phyloP scores from a whole-genome alignment of 208 protist genomes.

The Trichomonas vaginalis region DNA sequence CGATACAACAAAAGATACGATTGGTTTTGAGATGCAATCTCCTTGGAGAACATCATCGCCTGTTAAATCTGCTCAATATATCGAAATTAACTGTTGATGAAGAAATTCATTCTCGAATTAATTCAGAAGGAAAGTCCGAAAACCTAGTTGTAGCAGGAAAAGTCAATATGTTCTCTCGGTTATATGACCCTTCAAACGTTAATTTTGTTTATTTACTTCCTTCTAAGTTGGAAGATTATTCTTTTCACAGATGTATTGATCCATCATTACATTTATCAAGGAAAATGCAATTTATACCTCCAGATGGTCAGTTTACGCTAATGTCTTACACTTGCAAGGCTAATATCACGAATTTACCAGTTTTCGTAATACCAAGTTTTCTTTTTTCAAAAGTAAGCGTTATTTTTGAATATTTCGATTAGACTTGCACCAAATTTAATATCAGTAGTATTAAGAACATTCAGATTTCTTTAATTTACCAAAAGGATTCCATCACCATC shows the following conservation, averaged over 20 bases:
- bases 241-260: neutral
- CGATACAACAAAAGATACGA: neutral
- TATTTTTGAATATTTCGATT: neutral
- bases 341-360: neutral
- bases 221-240: neutral
- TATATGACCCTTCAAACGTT: neutral
- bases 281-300: neutral
- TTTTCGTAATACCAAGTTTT: neutral
- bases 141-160: neutral
- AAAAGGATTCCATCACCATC: neutral
- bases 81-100: neutral
- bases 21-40: neutral
- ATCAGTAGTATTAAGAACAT: neutral
- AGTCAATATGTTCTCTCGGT: neutral
- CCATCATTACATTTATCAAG: neutral
- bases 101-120: neutral
- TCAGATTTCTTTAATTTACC: neutral
- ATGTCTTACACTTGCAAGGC: neutral
- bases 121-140: neutral
- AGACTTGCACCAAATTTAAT: neutral
- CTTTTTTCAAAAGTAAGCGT: neutral
- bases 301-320: neutral
- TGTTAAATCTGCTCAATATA: neutral
- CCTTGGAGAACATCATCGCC: neutral
- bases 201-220: neutral